phyloP scores from a whole-genome alignment of 2,329 filamentous ascomycete species.

The Raffaelea ambrosiae region DNA sequence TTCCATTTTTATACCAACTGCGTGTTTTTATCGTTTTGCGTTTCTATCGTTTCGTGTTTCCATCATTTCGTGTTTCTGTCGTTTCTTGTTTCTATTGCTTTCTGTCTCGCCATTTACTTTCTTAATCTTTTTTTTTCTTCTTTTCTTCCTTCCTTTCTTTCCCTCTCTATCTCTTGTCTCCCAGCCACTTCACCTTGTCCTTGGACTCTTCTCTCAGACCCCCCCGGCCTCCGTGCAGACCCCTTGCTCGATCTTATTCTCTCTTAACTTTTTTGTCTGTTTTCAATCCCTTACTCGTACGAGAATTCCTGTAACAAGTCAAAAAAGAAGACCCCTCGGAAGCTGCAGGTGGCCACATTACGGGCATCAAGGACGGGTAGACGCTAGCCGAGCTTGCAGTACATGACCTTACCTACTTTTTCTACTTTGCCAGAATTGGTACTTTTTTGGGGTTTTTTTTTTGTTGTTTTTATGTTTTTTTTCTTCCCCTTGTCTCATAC shows the following conservation, averaged over 20 bases:
- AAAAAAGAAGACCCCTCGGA: too few species aligned
- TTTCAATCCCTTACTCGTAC: neutral
- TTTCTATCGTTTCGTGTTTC: neutral
- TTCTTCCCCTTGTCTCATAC: too few species aligned
- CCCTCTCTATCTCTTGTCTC: neutral
- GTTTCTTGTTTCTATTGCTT: neutral
- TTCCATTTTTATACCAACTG: neutral
- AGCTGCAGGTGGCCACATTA: too few species aligned
- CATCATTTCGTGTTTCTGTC: neutral
- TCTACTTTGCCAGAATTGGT: neutral
- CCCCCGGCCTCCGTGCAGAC: too few species aligned
- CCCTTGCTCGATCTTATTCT: neutral
- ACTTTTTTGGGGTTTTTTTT: neutral
- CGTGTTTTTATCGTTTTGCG: neutral
- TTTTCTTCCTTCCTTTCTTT: neutral
- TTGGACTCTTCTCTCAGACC: too few species aligned
- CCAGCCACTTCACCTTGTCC: too few species aligned
- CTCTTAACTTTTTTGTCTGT: neutral
- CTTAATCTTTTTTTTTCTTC: neutral
- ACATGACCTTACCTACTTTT: too few species aligned
- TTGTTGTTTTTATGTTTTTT: neutral
- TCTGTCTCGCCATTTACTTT: neutral
- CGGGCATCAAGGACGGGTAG: too few species aligned
- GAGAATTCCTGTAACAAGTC: too few species aligned
- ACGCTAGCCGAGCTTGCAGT: too few species aligned